Percentiles rank a stretch among this genome's conserved stretches.
Evolutionary conservation across 2,329 filamentous ascomycete species (phyloP).

Genomic region (Aspergillus sp.): DNA sequence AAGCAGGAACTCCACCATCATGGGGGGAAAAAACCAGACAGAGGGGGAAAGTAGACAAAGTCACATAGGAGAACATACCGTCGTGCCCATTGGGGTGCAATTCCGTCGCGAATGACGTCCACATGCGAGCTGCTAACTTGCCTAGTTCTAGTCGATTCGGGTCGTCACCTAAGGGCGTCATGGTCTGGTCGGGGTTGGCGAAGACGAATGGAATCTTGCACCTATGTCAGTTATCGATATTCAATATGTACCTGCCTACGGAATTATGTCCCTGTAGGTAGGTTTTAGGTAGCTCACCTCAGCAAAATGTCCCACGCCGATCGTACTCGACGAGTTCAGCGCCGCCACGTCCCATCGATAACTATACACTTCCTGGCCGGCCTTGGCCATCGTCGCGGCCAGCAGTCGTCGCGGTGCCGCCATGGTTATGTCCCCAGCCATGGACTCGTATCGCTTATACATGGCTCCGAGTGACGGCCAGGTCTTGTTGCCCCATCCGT

Average conservation of each 20-base stretch:
- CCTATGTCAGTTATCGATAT: too few relatives aligned
- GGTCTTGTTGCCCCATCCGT: slow-evolving; percentile 33
- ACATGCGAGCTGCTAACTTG: slow-evolving; percentile 32
- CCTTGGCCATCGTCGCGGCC: slow-evolving; percentile 24
- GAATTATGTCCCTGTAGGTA: not conserved
- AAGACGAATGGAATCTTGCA: slow-evolving; percentile 32
- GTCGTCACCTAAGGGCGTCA: slow-evolving; percentile 27
- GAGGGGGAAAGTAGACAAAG: too few relatives aligned
- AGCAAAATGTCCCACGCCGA: slow-evolving; percentile 32
- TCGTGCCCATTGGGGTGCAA: slow-evolving; percentile 30
- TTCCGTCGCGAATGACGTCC: slow-evolving; percentile 30
- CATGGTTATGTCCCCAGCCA: slow-evolving; percentile 32
- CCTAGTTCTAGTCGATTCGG: slow-evolving; percentile 25
- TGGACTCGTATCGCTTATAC: slow-evolving; percentile 33
- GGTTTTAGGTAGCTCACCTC: slow-evolving; percentile 19
- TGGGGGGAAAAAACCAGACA: not conserved
- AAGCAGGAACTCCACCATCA: not conserved
- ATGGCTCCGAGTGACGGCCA: slow-evolving; percentile 27
- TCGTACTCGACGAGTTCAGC: slow-evolving; percentile 24
- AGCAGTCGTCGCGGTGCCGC: slow-evolving; percentile 29
- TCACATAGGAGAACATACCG: slow-evolving; percentile 15
- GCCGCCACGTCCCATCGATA: slow-evolving; percentile 33
- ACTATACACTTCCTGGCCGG: slow-evolving; percentile 21
- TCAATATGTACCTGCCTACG: too few relatives aligned
- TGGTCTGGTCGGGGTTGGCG: slow-evolving; percentile 29